phyloP scores from a whole-genome alignment of 1,139 yeast genomes.

The Pneumocystis wakefieldiae region DNA sequence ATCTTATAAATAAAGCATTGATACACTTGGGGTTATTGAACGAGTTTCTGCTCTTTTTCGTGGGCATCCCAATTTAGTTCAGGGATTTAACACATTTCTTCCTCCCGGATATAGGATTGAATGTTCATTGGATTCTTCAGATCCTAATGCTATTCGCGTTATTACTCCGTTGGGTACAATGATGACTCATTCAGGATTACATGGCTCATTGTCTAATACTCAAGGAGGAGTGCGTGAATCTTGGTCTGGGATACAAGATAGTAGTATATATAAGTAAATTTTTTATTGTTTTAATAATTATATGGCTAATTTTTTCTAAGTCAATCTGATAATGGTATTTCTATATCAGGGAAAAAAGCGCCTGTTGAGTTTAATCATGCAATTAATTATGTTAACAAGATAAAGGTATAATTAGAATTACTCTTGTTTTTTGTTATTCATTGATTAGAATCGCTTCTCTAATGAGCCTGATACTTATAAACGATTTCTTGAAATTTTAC shows the following conservation, averaged over 20 bases:
- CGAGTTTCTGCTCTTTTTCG: constrained; percentile 79
- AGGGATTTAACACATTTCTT: constrained; percentile 90
- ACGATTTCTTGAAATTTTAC: constrained; percentile 83
- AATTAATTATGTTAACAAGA: constrained; percentile 85
- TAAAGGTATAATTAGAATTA: constrained; percentile 31
- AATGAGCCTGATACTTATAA: constrained; percentile 92
- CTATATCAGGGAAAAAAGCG: constrained; percentile 20
- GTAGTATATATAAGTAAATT: not conserved
- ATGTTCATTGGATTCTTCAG: constrained; percentile 77
- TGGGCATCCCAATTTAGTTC: constrained; percentile 85
- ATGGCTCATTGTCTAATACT: constrained; percentile 12
- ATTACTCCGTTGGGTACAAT: constrained; percentile 92
- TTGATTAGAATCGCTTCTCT: constrained; percentile 55
- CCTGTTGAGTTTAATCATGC: constrained; percentile 97
- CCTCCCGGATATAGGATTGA: constrained; percentile 95
- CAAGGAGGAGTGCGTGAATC: not conserved
- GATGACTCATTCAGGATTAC: constrained; percentile 40
- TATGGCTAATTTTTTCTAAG: not conserved
- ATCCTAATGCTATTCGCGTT: constrained; percentile 83
- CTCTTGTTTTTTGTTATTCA: not conserved
- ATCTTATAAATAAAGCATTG: constrained; percentile 41
- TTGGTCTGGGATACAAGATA: not conserved
- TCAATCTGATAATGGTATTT: not conserved
- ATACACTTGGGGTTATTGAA: constrained; percentile 96
- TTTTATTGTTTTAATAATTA: not conserved